phyloP scores from a whole-genome alignment of 83 land plant genomes.

The Diphasiastrum complanatum region DNA sequence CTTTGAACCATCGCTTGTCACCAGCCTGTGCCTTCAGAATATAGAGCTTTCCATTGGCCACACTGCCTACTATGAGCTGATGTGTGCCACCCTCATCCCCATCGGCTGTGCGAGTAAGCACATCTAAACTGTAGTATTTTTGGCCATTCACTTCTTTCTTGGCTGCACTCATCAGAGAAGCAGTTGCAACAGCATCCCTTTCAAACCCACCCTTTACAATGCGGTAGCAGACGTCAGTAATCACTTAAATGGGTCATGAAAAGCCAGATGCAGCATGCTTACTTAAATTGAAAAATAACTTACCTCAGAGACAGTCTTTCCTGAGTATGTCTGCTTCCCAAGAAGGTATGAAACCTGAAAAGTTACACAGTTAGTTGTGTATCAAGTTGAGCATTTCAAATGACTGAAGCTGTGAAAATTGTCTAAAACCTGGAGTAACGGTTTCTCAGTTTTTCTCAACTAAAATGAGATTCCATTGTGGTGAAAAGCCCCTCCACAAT shows the following conservation, averaged over 20 bases:
- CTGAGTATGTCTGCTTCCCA: conserved; percentile 81
- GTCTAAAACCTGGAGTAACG: too few relatives aligned
- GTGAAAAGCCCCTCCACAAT: too few relatives aligned
- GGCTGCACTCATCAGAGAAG: conserved; percentile 56
- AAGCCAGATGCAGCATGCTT: background rate
- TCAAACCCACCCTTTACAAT: conserved; percentile 82
- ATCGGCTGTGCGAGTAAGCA: conserved; percentile 93
- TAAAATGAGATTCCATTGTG: too few relatives aligned
- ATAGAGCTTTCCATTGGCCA: conserved; percentile 73
- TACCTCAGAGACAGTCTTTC: conserved; percentile 87
- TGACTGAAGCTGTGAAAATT: too few relatives aligned
- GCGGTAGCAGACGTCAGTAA: background rate
- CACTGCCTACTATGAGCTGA: conserved; percentile 73
- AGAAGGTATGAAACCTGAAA: conserved; percentile 75
- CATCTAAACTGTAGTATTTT: conserved; percentile 55
- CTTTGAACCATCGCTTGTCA: conserved; percentile 99
- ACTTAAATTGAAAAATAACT: background rate
- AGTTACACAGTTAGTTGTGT: too few relatives aligned
- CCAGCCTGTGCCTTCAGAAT: conserved; percentile 97
- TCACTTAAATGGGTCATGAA: background rate
- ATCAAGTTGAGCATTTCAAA: too few relatives aligned
- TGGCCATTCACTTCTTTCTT: conserved; percentile 47
- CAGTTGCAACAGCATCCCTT: conserved; percentile 67
- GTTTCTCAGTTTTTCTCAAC: too few relatives aligned
- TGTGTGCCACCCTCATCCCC: conserved; percentile 98